Percentiles rank a stretch among this genome's conserved stretches.
These are phyloP conservation scores for Cutaneotrichosporon sp. DNA, from an alignment of 1,284 basidiomycete genomes.

Conservation along the genomic window DNA sequence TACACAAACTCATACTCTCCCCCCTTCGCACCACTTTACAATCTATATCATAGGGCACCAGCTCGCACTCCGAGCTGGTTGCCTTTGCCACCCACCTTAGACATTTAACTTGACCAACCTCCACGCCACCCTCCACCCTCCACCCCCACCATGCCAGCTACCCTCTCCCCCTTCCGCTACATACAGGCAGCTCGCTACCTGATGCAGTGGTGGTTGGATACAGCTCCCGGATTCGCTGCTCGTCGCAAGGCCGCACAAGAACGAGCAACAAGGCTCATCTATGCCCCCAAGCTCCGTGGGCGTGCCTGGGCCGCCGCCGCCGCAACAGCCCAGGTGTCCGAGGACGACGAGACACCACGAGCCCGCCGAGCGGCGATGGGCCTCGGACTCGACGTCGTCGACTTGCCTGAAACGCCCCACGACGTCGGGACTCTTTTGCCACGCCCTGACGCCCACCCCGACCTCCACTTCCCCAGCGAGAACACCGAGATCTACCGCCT, in stretches of 20 bases:
- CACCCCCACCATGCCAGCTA: slow-evolving; percentile 32
- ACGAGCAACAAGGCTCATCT: slow-evolving; percentile 22
- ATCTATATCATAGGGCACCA: neutral
- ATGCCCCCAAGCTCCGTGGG: slow-evolving; percentile 14
- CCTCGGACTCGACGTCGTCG: slow-evolving; percentile 5
- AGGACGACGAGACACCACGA: slow-evolving; percentile 8
- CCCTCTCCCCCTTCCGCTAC: slow-evolving; percentile 48
- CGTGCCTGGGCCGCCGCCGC: slow-evolving; percentile 12
- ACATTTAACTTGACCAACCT: neutral
- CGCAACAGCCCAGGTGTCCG: neutral
- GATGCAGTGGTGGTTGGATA: slow-evolving; percentile 43
- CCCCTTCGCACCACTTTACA: neutral
- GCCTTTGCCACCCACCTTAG: slow-evolving; percentile 11
- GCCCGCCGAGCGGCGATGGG: neutral
- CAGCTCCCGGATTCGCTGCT: slow-evolving; percentile 26
- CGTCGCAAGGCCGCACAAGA: slow-evolving; percentile 32
- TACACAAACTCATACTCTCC: neutral
- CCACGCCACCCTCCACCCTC: slow-evolving; percentile 13
- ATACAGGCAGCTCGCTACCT: slow-evolving; percentile 45
- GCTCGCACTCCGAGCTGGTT: slow-evolving; percentile 11
- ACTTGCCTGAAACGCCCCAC: slow-evolving; percentile 10
- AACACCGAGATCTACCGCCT: slow-evolving; percentile 64
- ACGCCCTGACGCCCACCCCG: slow-evolving; percentile 25
- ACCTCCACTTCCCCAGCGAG: slow-evolving; percentile 37
- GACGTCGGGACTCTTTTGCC: slow-evolving; percentile 10